Percentiles rank a stretch among this genome's conserved stretches.
These are phyloP conservation scores for Yamadazyma atlantica DNA, from an alignment of 1,139 yeast species.

Conservation along the genomic window DNA sequence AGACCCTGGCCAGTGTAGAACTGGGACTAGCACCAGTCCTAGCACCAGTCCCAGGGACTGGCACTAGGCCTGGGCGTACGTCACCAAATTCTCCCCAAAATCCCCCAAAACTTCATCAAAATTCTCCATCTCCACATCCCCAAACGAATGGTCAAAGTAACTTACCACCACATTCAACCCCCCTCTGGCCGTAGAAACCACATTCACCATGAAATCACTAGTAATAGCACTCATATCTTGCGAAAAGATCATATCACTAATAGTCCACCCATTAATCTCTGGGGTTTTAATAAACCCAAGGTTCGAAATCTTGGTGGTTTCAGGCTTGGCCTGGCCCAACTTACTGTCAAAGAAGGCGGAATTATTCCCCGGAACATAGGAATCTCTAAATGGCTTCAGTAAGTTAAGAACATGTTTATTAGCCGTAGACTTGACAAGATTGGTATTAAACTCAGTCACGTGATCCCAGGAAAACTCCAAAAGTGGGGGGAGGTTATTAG, in stretches of 20 bases:
- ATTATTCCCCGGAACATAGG: constrained; percentile 20
- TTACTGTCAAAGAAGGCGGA: constrained; percentile 20
- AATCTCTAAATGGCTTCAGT: constrained; percentile 21
- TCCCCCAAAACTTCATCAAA: constrained; percentile 23
- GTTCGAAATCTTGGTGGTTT: constrained; percentile 39
- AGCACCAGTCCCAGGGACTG: no score
- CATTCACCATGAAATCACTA: constrained; percentile 35
- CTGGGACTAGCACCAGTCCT: no score
- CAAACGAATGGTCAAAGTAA: constrained; percentile 27
- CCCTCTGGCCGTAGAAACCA: constrained; percentile 31
- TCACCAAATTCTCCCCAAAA: constrained; percentile 23
- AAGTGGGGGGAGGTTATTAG: constrained; percentile 31
- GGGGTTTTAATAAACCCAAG: constrained; percentile 33
- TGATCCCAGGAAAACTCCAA: constrained; percentile 36
- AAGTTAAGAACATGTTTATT: constrained; percentile 28
- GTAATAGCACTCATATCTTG: constrained; percentile 40
- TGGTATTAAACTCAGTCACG: constrained; percentile 23
- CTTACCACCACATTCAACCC: constrained; percentile 39
- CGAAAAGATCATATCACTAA: constrained; percentile 34
- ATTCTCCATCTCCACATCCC: constrained; percentile 21
- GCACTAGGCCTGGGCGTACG: constrained; percentile 6
- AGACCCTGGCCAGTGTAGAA: no score
- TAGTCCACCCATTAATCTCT: constrained; percentile 20
- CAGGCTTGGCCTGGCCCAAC: constrained; percentile 31
- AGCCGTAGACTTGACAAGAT: constrained; percentile 19